Conservation (phyloP, 495 filamentous ascomycete species). For the Aspergillus campestris region DNA sequence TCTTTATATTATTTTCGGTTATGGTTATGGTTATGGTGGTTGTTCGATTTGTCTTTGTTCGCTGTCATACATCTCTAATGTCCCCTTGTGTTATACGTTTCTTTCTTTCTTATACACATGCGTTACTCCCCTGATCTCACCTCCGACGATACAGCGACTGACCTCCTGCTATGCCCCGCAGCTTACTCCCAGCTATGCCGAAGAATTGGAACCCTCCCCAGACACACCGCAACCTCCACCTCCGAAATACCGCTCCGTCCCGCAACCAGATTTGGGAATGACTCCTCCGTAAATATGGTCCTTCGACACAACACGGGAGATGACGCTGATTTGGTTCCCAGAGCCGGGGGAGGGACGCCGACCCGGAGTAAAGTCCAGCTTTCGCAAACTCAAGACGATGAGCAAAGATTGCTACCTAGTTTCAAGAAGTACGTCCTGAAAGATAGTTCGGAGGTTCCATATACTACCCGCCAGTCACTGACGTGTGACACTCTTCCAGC, state of each 20-base stretch:
- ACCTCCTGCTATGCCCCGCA: slow-evolving; percentile 4
- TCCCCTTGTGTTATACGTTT: too few species aligned
- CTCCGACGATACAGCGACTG: not conserved
- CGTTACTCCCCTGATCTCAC: too few species aligned
- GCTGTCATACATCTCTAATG: too few species aligned
- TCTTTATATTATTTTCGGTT: too few species aligned
- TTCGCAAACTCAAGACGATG: slow-evolving; percentile 5
- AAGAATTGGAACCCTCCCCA: slow-evolving; percentile 6
- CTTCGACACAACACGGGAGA: not conserved
- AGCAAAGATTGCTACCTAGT: slow-evolving; percentile 14
- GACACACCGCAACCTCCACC: slow-evolving; percentile 14
- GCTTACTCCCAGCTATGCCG: slow-evolving; percentile 26
- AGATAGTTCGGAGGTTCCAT: not conserved
- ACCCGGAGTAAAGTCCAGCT: not conserved
- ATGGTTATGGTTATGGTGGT: too few species aligned
- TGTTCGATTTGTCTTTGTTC: too few species aligned
- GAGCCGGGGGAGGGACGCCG: slow-evolving; percentile 2
- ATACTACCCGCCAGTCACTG: too few species aligned
- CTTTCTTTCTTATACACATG: too few species aligned
- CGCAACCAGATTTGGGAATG: slow-evolving; percentile 19
- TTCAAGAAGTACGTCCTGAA: slow-evolving; percentile 3
- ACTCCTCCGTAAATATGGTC: slow-evolving; percentile 22
- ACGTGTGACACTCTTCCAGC: too few species aligned
- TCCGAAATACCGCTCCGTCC: slow-evolving; percentile 18
- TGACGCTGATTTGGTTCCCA: slow-evolving; percentile 5